Base-by-base conservation (phyloP, 306 rosid species). In the Carpinus viminea region DNA sequence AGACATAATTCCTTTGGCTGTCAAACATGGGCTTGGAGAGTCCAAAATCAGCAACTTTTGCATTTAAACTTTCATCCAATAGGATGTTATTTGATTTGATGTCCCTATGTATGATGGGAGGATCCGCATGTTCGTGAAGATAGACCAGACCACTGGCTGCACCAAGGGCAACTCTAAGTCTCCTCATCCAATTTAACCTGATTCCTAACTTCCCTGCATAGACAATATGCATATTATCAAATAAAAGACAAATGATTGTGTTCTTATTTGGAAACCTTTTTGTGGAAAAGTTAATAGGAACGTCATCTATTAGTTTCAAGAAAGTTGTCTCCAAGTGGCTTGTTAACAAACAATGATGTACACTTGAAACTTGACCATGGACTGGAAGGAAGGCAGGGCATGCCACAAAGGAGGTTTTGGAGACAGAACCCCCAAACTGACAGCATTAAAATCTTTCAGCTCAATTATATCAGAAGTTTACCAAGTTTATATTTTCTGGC, bases 1-100 rank as follows among this genome's bases (percentile, higher is more conserved):
- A 83, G 65, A 91, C 46, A 54, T 90, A 83, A 60, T 79, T 91
- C 54, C 76, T 89, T 45, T 74, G 87, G 73, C 83, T 50, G 18
- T 90, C 93, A 38, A 73, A 70, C 74, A 87, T 71, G 34, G 86
- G 93, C 79, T 93, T 93, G 78, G 88, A 93, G 85, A 90, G 89
- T 72, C 98, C 98, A 73, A 93, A 93, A 81, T 93, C 98, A 9
- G 91, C 78, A 12, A 93, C 95, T 85, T 90, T 93, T 38, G 97
- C 93, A 60, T 77, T 87, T 65, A 91, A 80, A 70, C 46, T 76
- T 3, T 90, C 91, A 38, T 93, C 97, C 12, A 91, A 77, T 12
- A 93, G 85, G 46, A 93, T 90, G 76, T 93, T 93, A 61, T 78
- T 77, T 55, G 98, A 91, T 85, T 93, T 93, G 31, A 91, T 80